Conservation (phyloP, 2,329 filamentous ascomycete species). For the Macrophomina phaseolina region DNA sequence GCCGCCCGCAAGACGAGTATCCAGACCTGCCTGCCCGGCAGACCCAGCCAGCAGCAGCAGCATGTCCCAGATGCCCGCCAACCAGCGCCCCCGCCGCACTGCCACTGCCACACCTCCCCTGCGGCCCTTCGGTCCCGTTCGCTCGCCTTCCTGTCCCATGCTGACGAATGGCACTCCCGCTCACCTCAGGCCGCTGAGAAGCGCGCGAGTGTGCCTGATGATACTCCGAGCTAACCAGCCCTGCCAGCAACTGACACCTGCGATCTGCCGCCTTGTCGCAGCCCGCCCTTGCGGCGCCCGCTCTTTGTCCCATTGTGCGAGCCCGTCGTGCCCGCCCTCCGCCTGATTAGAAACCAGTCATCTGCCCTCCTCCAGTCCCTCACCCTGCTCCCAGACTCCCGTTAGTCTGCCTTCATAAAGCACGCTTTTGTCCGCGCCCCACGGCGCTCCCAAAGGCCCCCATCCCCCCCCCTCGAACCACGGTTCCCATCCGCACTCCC, state of each 20-base stretch:
- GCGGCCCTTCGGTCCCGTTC: conserved; percentile 20
- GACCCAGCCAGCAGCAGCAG: conserved; percentile 11
- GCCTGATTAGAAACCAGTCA: conserved; percentile 28
- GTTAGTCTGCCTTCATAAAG: conserved; percentile 24
- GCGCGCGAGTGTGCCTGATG: conserved; percentile 28
- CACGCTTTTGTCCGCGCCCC: conserved; percentile 26
- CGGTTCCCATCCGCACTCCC: conserved; percentile 10
- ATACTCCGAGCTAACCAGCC: conserved; percentile 27
- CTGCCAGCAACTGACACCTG: conserved; percentile 27
- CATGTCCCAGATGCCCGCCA: conserved; percentile 18
- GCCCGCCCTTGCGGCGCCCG: conserved; percentile 26
- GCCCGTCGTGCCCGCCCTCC: conserved; percentile 16
- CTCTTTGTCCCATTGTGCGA: conserved; percentile 29
- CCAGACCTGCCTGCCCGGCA: conserved; percentile 7
- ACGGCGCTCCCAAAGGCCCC: not conserved
- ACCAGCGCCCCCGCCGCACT: conserved; percentile 11
- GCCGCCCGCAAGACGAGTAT: conserved; percentile 22
- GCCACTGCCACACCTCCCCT: conserved; percentile 23
- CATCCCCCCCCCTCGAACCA: conserved; percentile 6
- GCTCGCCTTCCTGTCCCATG: conserved; percentile 22
- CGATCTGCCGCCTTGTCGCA: conserved; percentile 28
- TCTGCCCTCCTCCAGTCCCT: conserved; percentile 25
- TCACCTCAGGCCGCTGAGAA: conserved; percentile 27
- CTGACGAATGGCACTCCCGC: conserved; percentile 20
- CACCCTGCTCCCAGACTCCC: conserved; percentile 17